Conservation (phyloP, 2,329 filamentous ascomycete species). For the Hypomyces rosellus region DNA sequence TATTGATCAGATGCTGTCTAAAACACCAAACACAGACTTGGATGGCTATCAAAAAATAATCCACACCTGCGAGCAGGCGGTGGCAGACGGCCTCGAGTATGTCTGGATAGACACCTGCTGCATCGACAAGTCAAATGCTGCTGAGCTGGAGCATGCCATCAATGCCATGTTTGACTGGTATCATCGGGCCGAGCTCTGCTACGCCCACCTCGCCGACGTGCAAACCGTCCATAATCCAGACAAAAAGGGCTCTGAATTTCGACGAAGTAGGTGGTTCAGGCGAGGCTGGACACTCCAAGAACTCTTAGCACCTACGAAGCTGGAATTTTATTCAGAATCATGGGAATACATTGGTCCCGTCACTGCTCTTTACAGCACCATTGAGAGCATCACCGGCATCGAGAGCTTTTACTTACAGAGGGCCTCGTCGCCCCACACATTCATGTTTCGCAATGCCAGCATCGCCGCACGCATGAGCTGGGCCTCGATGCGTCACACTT, state of each 20-base stretch:
- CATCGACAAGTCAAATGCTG: slow-evolving; percentile 11
- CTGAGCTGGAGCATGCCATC: slow-evolving; percentile 14
- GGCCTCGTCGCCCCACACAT: not conserved
- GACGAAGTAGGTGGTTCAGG: slow-evolving; percentile 18
- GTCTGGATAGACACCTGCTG: slow-evolving; percentile 16
- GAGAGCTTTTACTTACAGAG: not conserved
- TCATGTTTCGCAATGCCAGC: not conserved
- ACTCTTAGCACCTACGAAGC: slow-evolving; percentile 7
- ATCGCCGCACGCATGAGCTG: not conserved
- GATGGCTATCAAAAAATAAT: not conserved
- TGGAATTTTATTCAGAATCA: slow-evolving; percentile 2
- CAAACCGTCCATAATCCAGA: not conserved
- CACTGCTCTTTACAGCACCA: not conserved
- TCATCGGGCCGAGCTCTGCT: slow-evolving; percentile 8
- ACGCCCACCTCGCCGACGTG: slow-evolving; percentile 11
- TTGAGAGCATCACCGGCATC: not conserved
- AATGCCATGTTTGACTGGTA: slow-evolving; percentile 15
- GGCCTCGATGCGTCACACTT: not conserved
- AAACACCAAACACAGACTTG: not conserved
- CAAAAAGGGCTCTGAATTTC: slow-evolving; percentile 5
- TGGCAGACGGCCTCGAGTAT: slow-evolving; percentile 1
- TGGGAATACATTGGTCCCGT: slow-evolving; percentile 4
- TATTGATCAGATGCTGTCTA: slow-evolving; percentile 9
- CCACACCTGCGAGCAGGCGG: slow-evolving; percentile 1
- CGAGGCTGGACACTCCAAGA: slow-evolving; percentile 15